A percentile compares a stretch with the other conserved stretches of the same genome.
Conservation (phyloP, 352 stramenopile species). For the Pythium grandisporangium region DNA sequence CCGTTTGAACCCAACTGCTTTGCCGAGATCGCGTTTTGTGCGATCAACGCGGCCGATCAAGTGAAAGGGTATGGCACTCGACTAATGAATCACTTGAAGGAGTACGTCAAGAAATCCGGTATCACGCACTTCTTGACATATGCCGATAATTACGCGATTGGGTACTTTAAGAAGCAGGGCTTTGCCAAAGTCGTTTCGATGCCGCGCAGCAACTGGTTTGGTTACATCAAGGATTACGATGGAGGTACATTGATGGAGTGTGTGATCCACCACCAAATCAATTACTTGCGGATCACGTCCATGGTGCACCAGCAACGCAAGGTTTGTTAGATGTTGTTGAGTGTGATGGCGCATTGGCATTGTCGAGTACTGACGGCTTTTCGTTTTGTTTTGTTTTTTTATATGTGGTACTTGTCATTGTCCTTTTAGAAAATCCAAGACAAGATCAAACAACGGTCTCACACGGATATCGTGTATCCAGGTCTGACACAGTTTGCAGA, state of each 20-base stretch:
- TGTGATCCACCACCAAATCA: slow-evolving; percentile 96
- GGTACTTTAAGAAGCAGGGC: slow-evolving; percentile 99
- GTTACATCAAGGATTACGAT: slow-evolving; percentile 99
- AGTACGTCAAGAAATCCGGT: slow-evolving; percentile 89
- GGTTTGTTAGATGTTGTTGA: slow-evolving; percentile 30
- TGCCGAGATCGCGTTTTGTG: slow-evolving; percentile 99
- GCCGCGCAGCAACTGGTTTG: slow-evolving; percentile 87
- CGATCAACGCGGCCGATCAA: slow-evolving; percentile 95
- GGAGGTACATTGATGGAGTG: slow-evolving; percentile 99
- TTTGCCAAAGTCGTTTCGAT: slow-evolving; percentile 87
- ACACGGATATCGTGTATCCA: slow-evolving; percentile 61
- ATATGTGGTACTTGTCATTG: too few species aligned
- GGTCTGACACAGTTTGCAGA: slow-evolving; percentile 69
- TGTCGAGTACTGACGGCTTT: neutral
- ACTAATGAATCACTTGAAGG: slow-evolving; percentile 99
- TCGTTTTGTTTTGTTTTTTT: too few species aligned
- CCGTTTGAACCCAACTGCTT: slow-evolving; percentile 93
- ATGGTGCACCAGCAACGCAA: slow-evolving; percentile 93
- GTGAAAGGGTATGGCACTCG: slow-evolving; percentile 97
- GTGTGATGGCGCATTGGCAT: neutral
- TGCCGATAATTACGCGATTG: slow-evolving; percentile 98
- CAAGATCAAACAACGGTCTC: slow-evolving; percentile 72
- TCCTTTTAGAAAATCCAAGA: slow-evolving; percentile 63
- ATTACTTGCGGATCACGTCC: slow-evolving; percentile 94
- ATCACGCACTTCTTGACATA: slow-evolving; percentile 98